Percentiles rank a stretch among this genome's conserved stretches.
phyloP scores from a whole-genome alignment of 2,329 filamentous ascomycete species.

The Pseudogymnoascus sp. region DNA sequence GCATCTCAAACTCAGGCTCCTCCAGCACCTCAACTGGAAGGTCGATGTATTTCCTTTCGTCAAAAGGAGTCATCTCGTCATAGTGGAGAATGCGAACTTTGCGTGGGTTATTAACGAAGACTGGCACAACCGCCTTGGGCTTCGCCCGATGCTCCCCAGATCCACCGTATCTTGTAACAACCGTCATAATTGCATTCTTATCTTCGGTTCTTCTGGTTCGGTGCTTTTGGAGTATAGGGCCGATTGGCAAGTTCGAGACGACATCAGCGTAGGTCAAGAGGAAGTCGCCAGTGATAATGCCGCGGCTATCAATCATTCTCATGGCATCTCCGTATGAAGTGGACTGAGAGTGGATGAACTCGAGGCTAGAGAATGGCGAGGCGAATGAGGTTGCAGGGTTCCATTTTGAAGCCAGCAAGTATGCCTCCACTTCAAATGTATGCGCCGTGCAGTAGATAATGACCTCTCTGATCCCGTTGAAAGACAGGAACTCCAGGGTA shows the following conservation, averaged over 20 bases:
- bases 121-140: constrained; percentile 62
- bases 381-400: constrained; percentile 56
- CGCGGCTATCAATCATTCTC: constrained; percentile 81
- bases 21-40: constrained; percentile 76
- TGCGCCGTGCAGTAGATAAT: constrained; percentile 88
- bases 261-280: constrained; percentile 88
- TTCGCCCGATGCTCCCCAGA: constrained; percentile 65
- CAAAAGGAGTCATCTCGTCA: constrained; percentile 72
- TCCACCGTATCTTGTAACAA: constrained; percentile 76
- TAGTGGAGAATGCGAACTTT: constrained; percentile 84
- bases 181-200: constrained; percentile 96
- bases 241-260: constrained; percentile 82
- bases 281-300: constrained; percentile 82
- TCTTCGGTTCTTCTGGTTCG: constrained; percentile 71
- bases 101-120: constrained; percentile 78
- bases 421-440: constrained; percentile 76
- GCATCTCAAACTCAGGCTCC: constrained; percentile 58
- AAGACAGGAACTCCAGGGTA: constrained; percentile 90
- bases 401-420: constrained; percentile 76
- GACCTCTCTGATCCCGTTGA: constrained; percentile 89
- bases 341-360: constrained; percentile 78
- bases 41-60: constrained; percentile 55
- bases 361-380: constrained; percentile 67
- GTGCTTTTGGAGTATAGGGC: constrained; percentile 68
- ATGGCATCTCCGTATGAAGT: constrained; percentile 88